These are phyloP conservation scores for Crithidia acanthocephali DNA, from an alignment of 208 protist species.

Conservation along the genomic window DNA sequence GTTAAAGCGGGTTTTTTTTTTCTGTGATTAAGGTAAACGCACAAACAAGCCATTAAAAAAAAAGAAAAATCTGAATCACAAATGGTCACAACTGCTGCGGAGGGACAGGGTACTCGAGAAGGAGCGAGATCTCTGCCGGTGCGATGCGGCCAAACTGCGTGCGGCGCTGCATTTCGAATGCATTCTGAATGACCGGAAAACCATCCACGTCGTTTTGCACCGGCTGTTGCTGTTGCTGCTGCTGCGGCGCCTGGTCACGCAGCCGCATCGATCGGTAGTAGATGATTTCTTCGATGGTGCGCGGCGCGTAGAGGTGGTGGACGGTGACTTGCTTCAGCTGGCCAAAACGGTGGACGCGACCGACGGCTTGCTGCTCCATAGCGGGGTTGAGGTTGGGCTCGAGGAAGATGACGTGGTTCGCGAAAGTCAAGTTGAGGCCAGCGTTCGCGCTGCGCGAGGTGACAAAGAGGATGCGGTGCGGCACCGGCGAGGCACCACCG, in stretches of 20 bases:
- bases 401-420: conserved; percentile 77
- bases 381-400: conserved; percentile 79
- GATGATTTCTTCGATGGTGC: conserved; percentile 62
- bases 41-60: too few species aligned
- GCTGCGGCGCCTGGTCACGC: conserved; percentile 20
- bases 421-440: conserved; percentile 77
- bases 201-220: not conserved
- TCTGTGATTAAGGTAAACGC: too few species aligned
- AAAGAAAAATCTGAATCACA: too few species aligned
- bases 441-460: conserved; percentile 58
- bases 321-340: conserved; percentile 68
- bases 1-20: too few species aligned
- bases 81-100: too few species aligned
- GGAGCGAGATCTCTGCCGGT: conserved; percentile 24
- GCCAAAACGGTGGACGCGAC: conserved; percentile 90
- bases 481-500: conserved; percentile 2
- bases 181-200: too few species aligned
- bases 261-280: conserved; percentile 38
- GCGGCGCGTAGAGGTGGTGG: conserved; percentile 48
- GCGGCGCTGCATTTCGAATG: conserved; percentile 1
- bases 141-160: conserved; percentile 33
- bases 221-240: not conserved
- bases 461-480: conserved; percentile 55
- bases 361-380: conserved; percentile 77
- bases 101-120: conserved; percentile 36